These are phyloP conservation scores for Pistacia integerrima DNA, from an alignment of 345 rosid genomes.

Conservation along the genomic window DNA sequence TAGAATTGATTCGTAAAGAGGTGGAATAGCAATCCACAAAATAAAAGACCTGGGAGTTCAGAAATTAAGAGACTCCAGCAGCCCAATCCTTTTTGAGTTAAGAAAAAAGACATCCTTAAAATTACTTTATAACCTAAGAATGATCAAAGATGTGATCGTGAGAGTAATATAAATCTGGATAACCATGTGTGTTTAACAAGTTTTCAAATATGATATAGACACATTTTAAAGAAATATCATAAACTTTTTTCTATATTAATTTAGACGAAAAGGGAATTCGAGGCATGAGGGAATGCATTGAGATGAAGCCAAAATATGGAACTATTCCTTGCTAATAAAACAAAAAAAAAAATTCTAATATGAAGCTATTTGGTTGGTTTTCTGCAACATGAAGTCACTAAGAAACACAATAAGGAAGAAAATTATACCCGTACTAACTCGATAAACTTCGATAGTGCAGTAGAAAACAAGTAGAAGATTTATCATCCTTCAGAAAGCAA, in stretches of 20 bases:
- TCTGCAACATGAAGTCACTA: constrained; percentile 8
- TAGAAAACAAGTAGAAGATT: constrained; percentile 82
- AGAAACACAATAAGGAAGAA: constrained; percentile 16
- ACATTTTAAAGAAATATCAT: constrained; percentile 1
- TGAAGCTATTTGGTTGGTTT: not conserved
- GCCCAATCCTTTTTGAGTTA: no score
- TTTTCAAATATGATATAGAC: not conserved
- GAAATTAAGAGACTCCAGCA: no score
- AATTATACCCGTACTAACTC: constrained; percentile 83
- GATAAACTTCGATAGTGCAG: constrained; percentile 84
- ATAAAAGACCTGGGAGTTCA: no score
- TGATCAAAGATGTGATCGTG: no score
- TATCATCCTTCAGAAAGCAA: constrained; percentile 70
- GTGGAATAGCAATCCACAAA: no score
- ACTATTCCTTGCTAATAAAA: not conserved
- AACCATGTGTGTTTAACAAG: not conserved
- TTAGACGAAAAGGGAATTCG: not conserved
- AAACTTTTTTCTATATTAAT: not conserved
- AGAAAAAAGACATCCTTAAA: no score
- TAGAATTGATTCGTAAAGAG: no score
- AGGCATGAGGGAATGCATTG: not conserved
- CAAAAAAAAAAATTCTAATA: not conserved
- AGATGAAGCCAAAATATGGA: not conserved
- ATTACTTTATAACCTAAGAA: no score
- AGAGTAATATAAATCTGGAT: not conserved